Evolutionary conservation across 176 grass and related monocot species (phyloP).

Genomic region (Carex littledalei): DNA sequence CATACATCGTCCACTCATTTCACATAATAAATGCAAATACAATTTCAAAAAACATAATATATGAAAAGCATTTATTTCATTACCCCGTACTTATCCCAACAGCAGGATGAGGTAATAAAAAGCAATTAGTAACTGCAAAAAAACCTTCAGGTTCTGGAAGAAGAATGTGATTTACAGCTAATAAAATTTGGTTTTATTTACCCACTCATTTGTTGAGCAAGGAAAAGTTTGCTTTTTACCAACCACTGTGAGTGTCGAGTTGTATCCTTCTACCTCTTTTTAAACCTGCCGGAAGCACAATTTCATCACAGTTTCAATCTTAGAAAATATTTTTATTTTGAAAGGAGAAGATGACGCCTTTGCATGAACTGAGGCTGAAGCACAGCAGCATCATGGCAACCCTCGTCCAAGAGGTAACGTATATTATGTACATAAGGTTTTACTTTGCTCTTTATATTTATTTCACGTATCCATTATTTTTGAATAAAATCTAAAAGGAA

Average conservation of each 20-base stretch:
- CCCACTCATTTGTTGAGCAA: neutral
- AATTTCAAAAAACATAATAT: neutral
- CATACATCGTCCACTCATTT: neutral
- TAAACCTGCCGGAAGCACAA: neutral
- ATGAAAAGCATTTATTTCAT: neutral
- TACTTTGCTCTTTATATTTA: neutral
- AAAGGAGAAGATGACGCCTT: neutral
- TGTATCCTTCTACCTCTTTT: neutral
- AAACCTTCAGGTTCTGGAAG: neutral
- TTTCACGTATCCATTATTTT: neutral
- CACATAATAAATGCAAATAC: neutral
- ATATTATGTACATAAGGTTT: neutral
- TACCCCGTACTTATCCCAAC: neutral
- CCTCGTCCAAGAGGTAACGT: conserved; percentile 1
- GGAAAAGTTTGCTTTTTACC: neutral
- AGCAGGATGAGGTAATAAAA: neutral
- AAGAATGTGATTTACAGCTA: neutral
- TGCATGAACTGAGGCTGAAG: conserved; percentile 6
- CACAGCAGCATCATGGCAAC: neutral
- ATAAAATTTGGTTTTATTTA: conserved; percentile 5
- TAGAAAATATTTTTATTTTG: neutral
- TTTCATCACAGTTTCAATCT: neutral
- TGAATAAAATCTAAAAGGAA: neutral
- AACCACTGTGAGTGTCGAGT: neutral
- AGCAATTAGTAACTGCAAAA: conserved; percentile 4